Conservation (phyloP, 257 asterid genomes). For the Verbena officinalis region DNA sequence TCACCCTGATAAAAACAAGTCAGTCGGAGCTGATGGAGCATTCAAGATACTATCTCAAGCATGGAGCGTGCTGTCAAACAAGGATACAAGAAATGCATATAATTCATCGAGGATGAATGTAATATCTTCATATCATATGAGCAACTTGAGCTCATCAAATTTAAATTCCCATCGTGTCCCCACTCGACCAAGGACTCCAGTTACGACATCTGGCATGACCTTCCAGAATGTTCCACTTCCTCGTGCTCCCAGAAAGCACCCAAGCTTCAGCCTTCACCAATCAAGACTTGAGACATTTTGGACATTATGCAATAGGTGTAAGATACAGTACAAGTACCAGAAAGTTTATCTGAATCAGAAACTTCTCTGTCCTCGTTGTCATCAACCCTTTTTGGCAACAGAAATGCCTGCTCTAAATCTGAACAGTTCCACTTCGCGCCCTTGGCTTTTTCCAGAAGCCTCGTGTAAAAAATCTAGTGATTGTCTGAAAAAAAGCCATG, state of each 20-base stretch:
- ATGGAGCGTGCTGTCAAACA: slow-evolving; percentile 57
- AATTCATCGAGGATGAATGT: slow-evolving; percentile 37
- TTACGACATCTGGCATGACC: neutral
- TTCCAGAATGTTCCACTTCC: neutral
- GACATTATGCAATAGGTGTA: slow-evolving; percentile 62
- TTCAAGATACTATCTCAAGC: slow-evolving; percentile 62
- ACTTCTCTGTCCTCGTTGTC: slow-evolving; percentile 55
- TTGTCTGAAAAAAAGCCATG: slow-evolving; percentile 33
- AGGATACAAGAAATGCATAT: slow-evolving; percentile 44
- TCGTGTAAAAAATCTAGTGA: slow-evolving; percentile 26
- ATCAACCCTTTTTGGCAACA: slow-evolving; percentile 49
- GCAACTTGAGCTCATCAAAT: slow-evolving; percentile 29
- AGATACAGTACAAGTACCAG: slow-evolving; percentile 35
- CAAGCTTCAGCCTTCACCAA: slow-evolving; percentile 28
- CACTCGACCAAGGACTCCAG: slow-evolving; percentile 28
- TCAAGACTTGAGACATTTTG: slow-evolving; percentile 48
- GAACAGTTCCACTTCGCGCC: slow-evolving; percentile 18
- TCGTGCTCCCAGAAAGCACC: slow-evolving; percentile 21
- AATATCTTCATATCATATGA: slow-evolving; percentile 26
- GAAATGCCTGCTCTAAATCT: slow-evolving; percentile 43
- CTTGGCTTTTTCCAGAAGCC: slow-evolving; percentile 23
- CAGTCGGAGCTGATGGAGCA: slow-evolving; percentile 75
- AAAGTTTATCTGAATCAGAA: slow-evolving; percentile 39
- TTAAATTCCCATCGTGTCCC: slow-evolving; percentile 17
- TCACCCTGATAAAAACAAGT: slow-evolving; percentile 77